These are phyloP conservation scores for Epithemia pelagica DNA, from an alignment of 108 stramenopile genomes.

Conservation along the genomic window DNA sequence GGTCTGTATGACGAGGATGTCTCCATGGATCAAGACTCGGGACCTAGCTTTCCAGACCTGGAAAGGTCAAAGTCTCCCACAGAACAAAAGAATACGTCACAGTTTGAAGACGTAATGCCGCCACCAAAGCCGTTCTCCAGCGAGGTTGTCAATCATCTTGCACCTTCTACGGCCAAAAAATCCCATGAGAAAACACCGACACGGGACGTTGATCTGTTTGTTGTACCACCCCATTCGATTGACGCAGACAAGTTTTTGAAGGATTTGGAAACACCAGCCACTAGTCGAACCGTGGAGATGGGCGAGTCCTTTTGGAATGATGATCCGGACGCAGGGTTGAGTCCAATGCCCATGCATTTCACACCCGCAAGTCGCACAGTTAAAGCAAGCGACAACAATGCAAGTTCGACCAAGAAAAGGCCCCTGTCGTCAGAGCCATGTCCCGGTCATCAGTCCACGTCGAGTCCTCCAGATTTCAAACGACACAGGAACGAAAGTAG, in stretches of 20 bases:
- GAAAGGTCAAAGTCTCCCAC: not conserved
- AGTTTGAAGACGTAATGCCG: conserved; percentile 20
- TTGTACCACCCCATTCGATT: not conserved
- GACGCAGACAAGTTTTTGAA: not conserved
- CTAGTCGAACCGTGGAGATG: conserved; percentile 4
- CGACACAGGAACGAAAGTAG: too few relatives aligned
- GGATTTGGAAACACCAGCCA: conserved; percentile 8
- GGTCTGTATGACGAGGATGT: not conserved
- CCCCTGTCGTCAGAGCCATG: too few relatives aligned
- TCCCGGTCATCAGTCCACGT: too few relatives aligned
- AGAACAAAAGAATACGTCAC: conserved; percentile 2
- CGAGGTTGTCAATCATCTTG: not conserved
- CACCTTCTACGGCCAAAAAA: not conserved
- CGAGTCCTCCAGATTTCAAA: too few relatives aligned
- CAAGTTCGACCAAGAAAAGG: not conserved
- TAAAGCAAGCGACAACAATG: not conserved
- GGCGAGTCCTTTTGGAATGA: conserved; percentile 16
- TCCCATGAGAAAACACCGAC: not conserved
- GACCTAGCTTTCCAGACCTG: not conserved
- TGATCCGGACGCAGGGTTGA: conserved; percentile 1
- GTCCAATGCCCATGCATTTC: conserved; percentile 2
- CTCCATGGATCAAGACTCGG: not conserved
- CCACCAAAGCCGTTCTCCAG: not conserved
- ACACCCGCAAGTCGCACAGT: not conserved
- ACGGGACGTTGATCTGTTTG: not conserved